Base-by-base conservation (phyloP, 176 grass and related monocot genomes). In the Eleusine indica region DNA sequence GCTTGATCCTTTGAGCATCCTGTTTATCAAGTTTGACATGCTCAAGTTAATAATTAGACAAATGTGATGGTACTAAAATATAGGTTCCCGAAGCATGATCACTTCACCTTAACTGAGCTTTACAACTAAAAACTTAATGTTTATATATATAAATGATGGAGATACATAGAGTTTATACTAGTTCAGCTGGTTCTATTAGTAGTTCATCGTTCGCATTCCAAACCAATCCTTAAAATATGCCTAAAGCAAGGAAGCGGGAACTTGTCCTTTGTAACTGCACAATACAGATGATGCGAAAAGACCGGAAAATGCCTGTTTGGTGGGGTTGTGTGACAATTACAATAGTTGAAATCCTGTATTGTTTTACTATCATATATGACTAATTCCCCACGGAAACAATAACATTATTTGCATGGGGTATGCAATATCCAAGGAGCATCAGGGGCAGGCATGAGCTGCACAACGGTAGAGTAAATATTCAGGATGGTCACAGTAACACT, bases 261-360 rank as follows among this genome's bases (percentile, higher is more conserved):
- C 40, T 46, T 19, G 40, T 47, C 63, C 18, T 10, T 66, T 48
- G 6, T 30, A 35, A 66, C 22, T 65, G 48, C 15, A 28, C 43
- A 29, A 46, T 14, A 49, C 41, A 48, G 0, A 49, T 65, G 41
- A 37, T 44, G 43, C 61, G 43, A 65, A 78, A 66, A 79, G 42
- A 21, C 44, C 63, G 62, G 35, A 9, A 51, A 46, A 78, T 78
- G 35, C 1, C 5, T 46, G 52, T 78, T 79, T 68, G 48, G 68
- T 30, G 32, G 32, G 32, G 32, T 35, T 35, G 44, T 51, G 56
- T 28, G 71, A 15, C 70, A 70, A 3, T 14, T 2, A 40, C 78
- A 82, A 76, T 82, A 87, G 72, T 82, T 42, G 40, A 35, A 51
- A 17, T 21, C 61, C 72, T 63, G 42, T 76, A 53, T 62, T 83